Percentiles rank a stretch among this genome's conserved stretches.
These are phyloP conservation scores for Aspergillus tubingensis DNA, from an alignment of 2,329 filamentous ascomycete species.

Conservation along the genomic window DNA sequence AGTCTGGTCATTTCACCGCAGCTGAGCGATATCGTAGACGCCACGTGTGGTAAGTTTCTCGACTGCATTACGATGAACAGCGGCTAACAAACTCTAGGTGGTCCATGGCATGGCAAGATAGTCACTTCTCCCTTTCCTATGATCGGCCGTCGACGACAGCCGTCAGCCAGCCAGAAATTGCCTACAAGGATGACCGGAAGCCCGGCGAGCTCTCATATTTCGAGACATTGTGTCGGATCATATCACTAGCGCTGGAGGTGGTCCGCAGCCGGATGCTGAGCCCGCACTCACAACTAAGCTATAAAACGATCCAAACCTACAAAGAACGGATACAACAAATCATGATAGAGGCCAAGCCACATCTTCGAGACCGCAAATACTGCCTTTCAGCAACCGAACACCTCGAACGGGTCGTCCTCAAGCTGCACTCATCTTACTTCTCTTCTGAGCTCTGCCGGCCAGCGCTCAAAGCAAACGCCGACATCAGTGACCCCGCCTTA, in stretches of 20 bases:
- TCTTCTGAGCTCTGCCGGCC: conserved; percentile 64
- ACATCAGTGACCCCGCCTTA: conserved; percentile 43
- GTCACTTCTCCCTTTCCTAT: conserved; percentile 64
- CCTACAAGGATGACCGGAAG: conserved; percentile 50
- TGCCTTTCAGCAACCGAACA: conserved; percentile 51
- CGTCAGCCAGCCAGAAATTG: conserved; percentile 54
- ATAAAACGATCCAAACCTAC: conserved; percentile 58
- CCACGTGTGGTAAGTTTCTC: conserved; percentile 44
- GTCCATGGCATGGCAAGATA: conserved; percentile 67
- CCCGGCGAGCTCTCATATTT: conserved; percentile 58
- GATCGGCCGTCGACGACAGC: conserved; percentile 60
- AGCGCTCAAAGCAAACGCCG: conserved; percentile 56
- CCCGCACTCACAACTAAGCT: conserved; percentile 55
- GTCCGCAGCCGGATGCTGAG: conserved; percentile 59
- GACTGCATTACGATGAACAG: not conserved
- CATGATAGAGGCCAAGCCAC: conserved; percentile 59
- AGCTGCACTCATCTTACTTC: conserved; percentile 64
- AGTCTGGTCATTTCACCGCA: conserved; percentile 56
- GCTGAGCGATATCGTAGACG: conserved; percentile 49
- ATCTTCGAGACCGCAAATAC: conserved; percentile 56
- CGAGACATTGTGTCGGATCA: conserved; percentile 60
- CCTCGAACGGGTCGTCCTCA: conserved; percentile 61
- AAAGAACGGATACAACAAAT: conserved; percentile 59
- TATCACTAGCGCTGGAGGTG: conserved; percentile 57
- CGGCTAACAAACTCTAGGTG: conserved; percentile 45